Evolutionary conservation across 2,329 filamentous ascomycete genomes (phyloP).

Genomic region (Neonectria punicea): DNA sequence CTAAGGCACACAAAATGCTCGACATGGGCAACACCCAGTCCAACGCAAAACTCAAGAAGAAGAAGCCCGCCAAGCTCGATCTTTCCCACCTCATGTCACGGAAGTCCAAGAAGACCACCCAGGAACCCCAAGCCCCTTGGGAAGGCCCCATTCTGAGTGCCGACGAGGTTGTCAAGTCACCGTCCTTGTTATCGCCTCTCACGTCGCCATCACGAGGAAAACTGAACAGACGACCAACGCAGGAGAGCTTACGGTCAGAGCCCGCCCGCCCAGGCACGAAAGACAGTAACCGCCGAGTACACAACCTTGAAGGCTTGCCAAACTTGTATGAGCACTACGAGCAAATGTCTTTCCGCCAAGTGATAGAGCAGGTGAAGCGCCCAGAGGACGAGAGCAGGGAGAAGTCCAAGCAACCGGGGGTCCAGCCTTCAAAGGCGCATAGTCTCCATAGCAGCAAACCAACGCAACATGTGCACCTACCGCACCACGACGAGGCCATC

Average conservation of each 20-base stretch:
- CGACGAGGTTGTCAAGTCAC: constrained; percentile 54
- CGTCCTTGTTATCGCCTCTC: constrained; percentile 54
- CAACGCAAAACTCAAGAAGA: constrained; percentile 44
- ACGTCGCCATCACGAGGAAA: constrained; percentile 45
- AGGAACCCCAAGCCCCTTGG: constrained; percentile 47
- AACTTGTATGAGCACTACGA: constrained; percentile 69
- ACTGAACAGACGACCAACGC: constrained; percentile 50
- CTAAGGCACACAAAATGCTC: constrained; percentile 58
- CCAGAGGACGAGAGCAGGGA: constrained; percentile 28
- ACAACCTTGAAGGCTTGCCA: constrained; percentile 53
- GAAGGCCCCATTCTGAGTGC: constrained; percentile 48
- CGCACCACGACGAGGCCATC: constrained; percentile 35
- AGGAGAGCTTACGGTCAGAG: constrained; percentile 48
- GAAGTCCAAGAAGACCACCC: constrained; percentile 45
- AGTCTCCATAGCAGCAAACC: constrained; percentile 26
- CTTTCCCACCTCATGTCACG: constrained; percentile 56
- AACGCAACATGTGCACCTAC: constrained; percentile 26
- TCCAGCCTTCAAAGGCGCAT: constrained; percentile 25
- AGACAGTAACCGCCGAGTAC: constrained; percentile 39
- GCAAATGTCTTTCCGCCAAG: constrained; percentile 62
- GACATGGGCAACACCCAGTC: constrained; percentile 53
- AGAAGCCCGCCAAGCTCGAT: constrained; percentile 62
- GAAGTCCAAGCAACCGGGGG: constrained; percentile 26
- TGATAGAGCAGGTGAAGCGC: constrained; percentile 44
- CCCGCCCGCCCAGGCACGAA: constrained; percentile 38